Percentiles rank a stretch among this genome's conserved stretches.
Conservation (phyloP, 1,284 basidiomycete species). For the Apiotrichum gracile region DNA sequence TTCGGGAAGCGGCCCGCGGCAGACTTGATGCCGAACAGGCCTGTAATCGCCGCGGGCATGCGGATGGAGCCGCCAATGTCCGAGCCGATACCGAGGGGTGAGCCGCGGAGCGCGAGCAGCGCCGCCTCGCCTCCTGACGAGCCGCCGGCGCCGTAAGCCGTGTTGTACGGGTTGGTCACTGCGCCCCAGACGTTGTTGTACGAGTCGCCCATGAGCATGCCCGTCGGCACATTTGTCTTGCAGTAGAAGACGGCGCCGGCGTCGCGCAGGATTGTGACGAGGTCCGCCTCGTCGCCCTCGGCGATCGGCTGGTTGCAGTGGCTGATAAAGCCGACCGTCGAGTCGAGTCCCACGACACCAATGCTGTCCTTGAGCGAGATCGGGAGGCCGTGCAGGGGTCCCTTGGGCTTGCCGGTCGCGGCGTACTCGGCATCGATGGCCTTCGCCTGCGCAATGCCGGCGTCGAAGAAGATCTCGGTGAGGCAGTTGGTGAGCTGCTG, state of each 20-base stretch:
- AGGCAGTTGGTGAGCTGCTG: slow-evolving; percentile 59
- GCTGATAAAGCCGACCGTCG: slow-evolving; percentile 25
- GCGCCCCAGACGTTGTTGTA: slow-evolving; percentile 25
- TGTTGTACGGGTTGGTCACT: slow-evolving; percentile 42
- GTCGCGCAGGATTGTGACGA: slow-evolving; percentile 21
- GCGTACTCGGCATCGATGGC: slow-evolving; percentile 45
- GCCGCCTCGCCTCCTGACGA: slow-evolving; percentile 62
- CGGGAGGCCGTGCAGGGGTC: slow-evolving; percentile 52
- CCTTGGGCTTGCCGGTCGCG: slow-evolving; percentile 40
- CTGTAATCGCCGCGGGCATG: slow-evolving; percentile 12
- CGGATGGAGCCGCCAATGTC: slow-evolving; percentile 34
- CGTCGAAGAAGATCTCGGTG: slow-evolving; percentile 47
- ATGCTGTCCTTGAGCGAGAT: slow-evolving; percentile 45
- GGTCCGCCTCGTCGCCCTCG: slow-evolving; percentile 10
- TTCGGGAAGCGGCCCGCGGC: slow-evolving; percentile 12
- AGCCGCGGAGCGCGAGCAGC: slow-evolving; percentile 57
- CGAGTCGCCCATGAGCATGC: slow-evolving; percentile 18
- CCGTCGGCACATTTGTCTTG: slow-evolving; percentile 16
- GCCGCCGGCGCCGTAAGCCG: slow-evolving; percentile 53
- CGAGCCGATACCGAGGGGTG: slow-evolving; percentile 57
- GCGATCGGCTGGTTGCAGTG: slow-evolving; percentile 23
- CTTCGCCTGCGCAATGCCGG: slow-evolving; percentile 42
- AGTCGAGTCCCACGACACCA: slow-evolving; percentile 41
- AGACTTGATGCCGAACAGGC: slow-evolving; percentile 15
- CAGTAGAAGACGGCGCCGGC: slow-evolving; percentile 15